phyloP scores from a whole-genome alignment of 1,284 basidiomycete genomes.

The Boletellus dicymbophilus region DNA sequence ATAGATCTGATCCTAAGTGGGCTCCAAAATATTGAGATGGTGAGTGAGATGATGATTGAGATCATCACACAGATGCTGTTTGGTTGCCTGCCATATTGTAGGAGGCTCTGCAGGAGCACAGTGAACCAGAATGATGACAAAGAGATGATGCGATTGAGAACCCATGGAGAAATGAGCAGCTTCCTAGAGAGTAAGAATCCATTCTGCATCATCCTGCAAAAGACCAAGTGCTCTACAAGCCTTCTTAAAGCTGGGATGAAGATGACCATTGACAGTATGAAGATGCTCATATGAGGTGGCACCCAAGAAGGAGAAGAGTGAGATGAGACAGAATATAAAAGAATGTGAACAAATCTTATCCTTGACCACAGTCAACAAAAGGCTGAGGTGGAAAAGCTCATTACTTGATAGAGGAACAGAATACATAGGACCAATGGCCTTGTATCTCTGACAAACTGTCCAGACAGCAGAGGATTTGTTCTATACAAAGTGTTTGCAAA shows the following conservation, averaged over 20 bases:
- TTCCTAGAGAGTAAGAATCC: slow-evolving; percentile 33
- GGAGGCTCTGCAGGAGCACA: too few relatives aligned
- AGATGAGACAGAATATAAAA: too few relatives aligned
- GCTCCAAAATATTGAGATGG: too few relatives aligned
- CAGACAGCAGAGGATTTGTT: neutral
- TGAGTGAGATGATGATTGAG: too few relatives aligned
- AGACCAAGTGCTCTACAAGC: slow-evolving; percentile 36
- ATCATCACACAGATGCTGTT: too few relatives aligned
- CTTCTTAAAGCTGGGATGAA: slow-evolving; percentile 26
- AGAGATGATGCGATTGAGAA: too few relatives aligned
- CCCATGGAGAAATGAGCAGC: slow-evolving; percentile 27
- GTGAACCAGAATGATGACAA: too few relatives aligned
- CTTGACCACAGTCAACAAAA: slow-evolving; percentile 36
- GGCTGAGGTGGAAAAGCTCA: slow-evolving; percentile 36
- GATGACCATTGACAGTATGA: slow-evolving; percentile 17
- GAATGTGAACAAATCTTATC: too few relatives aligned
- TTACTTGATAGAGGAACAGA: slow-evolving; percentile 24
- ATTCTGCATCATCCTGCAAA: slow-evolving; percentile 40
- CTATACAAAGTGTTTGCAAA: slow-evolving; percentile 34
- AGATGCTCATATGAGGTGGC: slow-evolving; percentile 35
- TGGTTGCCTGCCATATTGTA: too few relatives aligned
- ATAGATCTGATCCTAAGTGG: slow-evolving; percentile 15
- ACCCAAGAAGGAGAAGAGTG: slow-evolving; percentile 10
- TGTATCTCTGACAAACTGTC: neutral
- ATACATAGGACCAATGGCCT: slow-evolving; percentile 38